Conservation (phyloP, 108 stramenopile genomes). For the Cyclotella sp. region DNA sequence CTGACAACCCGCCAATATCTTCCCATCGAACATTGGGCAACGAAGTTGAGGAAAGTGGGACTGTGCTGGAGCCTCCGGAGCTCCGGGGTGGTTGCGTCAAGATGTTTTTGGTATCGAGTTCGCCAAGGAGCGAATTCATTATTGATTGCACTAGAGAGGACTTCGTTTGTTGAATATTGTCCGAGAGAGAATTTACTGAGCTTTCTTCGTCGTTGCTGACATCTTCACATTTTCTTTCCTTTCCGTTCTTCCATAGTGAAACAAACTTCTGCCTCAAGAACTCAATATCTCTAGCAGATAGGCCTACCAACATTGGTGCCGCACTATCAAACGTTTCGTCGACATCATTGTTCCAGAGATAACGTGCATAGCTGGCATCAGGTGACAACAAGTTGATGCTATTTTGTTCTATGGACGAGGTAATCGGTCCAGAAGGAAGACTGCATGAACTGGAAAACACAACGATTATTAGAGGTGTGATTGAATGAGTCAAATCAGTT, state of each 20-base stretch:
- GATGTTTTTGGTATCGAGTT: constrained; percentile 32
- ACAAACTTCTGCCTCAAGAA: constrained; percentile 47
- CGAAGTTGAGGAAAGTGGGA: constrained; percentile 50
- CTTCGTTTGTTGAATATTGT: too few species aligned
- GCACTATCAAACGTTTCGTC: constrained; percentile 48
- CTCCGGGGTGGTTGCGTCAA: constrained; percentile 21
- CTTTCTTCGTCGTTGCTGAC: constrained; percentile 16
- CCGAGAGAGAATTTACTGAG: constrained; percentile 15
- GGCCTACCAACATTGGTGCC: constrained; percentile 24
- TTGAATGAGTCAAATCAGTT: constrained; percentile 10
- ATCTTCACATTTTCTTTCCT: not conserved
- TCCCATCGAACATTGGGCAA: constrained; percentile 88
- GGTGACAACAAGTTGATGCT: constrained; percentile 60
- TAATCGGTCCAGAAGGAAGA: constrained; percentile 66
- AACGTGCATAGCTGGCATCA: constrained; percentile 59
- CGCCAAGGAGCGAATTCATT: constrained; percentile 25
- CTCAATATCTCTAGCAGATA: constrained; percentile 33
- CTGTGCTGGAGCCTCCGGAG: constrained; percentile 31
- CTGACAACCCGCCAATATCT: constrained; percentile 95
- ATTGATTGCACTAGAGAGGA: constrained; percentile 13
- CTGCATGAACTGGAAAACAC: constrained; percentile 60
- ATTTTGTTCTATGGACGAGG: constrained; percentile 54
- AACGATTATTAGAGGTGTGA: constrained; percentile 56
- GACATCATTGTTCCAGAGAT: constrained; percentile 62
- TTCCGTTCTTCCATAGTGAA: constrained; percentile 24